A percentile compares a stretch with the other conserved stretches of the same genome.
Evolutionary conservation across 2,329 filamentous ascomycete species (phyloP).

Genomic region (Stemphylium lycopersici): DNA sequence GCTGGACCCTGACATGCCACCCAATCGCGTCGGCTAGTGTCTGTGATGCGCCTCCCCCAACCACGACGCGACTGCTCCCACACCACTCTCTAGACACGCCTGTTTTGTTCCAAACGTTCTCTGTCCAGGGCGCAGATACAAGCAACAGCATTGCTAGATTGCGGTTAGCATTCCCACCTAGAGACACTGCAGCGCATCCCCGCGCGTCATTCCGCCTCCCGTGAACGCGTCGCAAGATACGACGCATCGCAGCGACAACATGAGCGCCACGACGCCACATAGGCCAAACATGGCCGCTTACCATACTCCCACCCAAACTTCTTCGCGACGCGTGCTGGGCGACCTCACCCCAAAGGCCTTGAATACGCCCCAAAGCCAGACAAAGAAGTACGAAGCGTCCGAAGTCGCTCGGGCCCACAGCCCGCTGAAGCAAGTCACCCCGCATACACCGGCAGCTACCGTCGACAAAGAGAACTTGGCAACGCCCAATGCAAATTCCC

Average conservation of each 20-base stretch:
- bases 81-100: conserved; percentile 19
- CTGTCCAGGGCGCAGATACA: background rate
- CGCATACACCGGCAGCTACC: conserved; percentile 29
- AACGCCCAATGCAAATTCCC: conserved; percentile 18
- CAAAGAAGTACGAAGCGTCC: conserved; percentile 25
- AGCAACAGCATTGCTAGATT: conserved; percentile 9
- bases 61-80: conserved; percentile 27
- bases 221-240: conserved; percentile 29
- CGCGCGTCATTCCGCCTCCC: conserved; percentile 15
- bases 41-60: conserved; percentile 23
- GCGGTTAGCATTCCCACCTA: background rate
- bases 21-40: conserved; percentile 25
- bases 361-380: conserved; percentile 40
- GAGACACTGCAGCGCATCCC: conserved; percentile 1
- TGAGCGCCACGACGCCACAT: conserved; percentile 32
- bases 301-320: conserved; percentile 36
- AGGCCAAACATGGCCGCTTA: conserved; percentile 31
- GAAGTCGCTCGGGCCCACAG: conserved; percentile 36
- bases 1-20: conserved; percentile 23
- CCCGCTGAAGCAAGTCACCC: conserved; percentile 43
- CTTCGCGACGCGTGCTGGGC: conserved; percentile 44
- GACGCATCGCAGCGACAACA: conserved; percentile 20
- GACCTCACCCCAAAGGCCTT: conserved; percentile 43
- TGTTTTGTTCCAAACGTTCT: conserved; percentile 6
- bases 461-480: conserved; percentile 40